phyloP scores from a whole-genome alignment of 768 basidiomycete species.

The Amanita rimosa region DNA sequence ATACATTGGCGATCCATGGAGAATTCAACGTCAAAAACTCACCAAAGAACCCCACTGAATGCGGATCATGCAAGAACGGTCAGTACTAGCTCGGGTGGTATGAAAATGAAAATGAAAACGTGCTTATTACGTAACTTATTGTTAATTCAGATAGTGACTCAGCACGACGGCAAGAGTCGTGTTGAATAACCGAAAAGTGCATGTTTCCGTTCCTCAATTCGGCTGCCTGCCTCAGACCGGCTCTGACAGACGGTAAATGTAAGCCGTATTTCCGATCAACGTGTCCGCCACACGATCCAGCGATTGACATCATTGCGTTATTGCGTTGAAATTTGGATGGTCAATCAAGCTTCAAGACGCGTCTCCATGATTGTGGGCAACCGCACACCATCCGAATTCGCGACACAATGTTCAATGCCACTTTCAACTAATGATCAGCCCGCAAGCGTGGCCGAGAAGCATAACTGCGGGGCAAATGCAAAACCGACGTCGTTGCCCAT shows the following conservation, averaged over 20 bases:
- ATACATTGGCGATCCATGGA: conserved; percentile 3
- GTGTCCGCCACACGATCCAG: neutral
- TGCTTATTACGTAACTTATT: neutral
- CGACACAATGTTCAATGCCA: neutral
- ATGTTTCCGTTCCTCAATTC: too few species aligned
- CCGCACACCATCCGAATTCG: neutral
- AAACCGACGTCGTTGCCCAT: neutral
- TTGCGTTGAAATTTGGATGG: too few species aligned
- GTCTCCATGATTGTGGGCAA: too few species aligned
- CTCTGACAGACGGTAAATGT: neutral
- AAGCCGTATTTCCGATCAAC: neutral
- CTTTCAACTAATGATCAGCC: neutral
- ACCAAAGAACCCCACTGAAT: conserved; percentile 44
- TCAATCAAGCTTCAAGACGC: too few species aligned
- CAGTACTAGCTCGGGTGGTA: neutral
- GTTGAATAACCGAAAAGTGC: too few species aligned
- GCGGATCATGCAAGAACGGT: conserved; percentile 22
- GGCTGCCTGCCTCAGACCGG: neutral
- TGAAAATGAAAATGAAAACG: too few species aligned
- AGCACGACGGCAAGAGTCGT: neutral
- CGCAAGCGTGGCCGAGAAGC: neutral
- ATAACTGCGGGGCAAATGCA: neutral
- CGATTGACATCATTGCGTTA: neutral
- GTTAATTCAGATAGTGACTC: too few species aligned
- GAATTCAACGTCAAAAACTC: conserved; percentile 1